Evolutionary conservation across 1,284 basidiomycete genomes (phyloP), one percentile per base, ranked within the genome.

Genomic region (Sporisorium scitamineum): DNA sequence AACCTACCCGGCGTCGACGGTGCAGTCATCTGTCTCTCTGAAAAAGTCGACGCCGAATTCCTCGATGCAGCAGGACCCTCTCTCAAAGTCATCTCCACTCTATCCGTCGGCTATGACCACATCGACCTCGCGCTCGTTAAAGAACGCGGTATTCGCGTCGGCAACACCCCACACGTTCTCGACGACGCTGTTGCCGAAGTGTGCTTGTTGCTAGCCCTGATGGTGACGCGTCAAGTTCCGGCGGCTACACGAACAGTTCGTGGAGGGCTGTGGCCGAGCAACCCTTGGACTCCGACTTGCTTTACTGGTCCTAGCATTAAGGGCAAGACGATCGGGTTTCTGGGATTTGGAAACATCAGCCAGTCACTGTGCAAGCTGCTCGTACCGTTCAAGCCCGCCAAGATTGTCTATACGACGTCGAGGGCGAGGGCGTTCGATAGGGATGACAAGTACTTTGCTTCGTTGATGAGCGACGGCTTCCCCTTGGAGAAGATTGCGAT

Each of bases 101-200:
- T 96, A 90, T 87, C 86, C 22, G 87, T 86, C 0, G 84, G 85
- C 7, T 82, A 73, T 65, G 95, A 98, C 75, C 96, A 98, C 80
- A 89, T 95, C 54, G 90, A 92, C 70, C 86, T 93, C 0, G 82
- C 87, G 10, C 89, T 89, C 18, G 86, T 92, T n/a, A 88, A 90
- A n/a, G 86, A 88, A 74, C 89, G 90, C 18, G 88, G 89, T 2
- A 89, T 98, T 68, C 90, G 89, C 53, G 86, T 98, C 13, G 96
- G 96, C 5, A 94, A 95, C 86, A 97, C 95, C 0, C 95, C 95
- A 0, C 92, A 94, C 63, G 92, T 97, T 4, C 89, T 97, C 22
- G 94, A 92, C 13, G 92, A 93, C 80, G 93, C 94, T 66, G 94
- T 94, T 90, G 95, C 95, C 11, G 95, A 97, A 85, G 86, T 94